These are phyloP conservation scores for Xanthoparmelia taractica DNA, from an alignment of 495 filamentous ascomycete species.

Conservation along the genomic window DNA sequence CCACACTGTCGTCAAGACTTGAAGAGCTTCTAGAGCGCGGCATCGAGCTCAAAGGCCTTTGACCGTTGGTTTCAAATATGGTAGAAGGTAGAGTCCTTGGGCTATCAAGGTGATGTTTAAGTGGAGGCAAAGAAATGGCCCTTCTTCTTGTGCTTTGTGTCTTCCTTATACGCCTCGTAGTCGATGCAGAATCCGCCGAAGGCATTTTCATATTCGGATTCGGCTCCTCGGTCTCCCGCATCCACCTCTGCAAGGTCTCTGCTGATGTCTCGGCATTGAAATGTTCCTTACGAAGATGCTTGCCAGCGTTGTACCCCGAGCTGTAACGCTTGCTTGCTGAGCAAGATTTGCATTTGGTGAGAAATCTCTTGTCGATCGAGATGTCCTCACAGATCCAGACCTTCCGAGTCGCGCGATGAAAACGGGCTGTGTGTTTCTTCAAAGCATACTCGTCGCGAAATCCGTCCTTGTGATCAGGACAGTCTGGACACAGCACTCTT, in stretches of 20 bases:
- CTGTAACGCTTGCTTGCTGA: conserved; percentile 11
- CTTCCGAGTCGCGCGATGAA: conserved; percentile 7
- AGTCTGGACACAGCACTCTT: conserved; percentile 4
- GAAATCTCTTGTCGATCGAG: conserved; percentile 13
- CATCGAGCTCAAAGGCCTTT: neutral
- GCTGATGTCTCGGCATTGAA: neutral
- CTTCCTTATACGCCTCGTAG: neutral
- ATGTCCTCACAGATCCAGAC: conserved; percentile 17
- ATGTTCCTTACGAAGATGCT: conserved; percentile 12
- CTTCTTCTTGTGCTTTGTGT: neutral
- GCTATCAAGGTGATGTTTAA: neutral
- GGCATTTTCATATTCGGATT: conserved; percentile 1
- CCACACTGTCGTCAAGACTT: neutral
- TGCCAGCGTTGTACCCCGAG: neutral
- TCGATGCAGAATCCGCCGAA: neutral
- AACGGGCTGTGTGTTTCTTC: conserved; percentile 11
- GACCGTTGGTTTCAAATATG: neutral
- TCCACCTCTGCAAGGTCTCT: conserved; percentile 11
- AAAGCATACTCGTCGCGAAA: conserved; percentile 13
- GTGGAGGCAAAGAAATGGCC: neutral
- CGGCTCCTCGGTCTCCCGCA: conserved; percentile 10
- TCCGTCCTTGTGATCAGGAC: neutral
- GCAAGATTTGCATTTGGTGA: conserved; percentile 11
- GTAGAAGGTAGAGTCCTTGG: neutral
- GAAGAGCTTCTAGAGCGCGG: neutral